Base-by-base conservation (phyloP, 2,329 filamentous ascomycete genomes). In the Dactylellina haptotyla region DNA sequence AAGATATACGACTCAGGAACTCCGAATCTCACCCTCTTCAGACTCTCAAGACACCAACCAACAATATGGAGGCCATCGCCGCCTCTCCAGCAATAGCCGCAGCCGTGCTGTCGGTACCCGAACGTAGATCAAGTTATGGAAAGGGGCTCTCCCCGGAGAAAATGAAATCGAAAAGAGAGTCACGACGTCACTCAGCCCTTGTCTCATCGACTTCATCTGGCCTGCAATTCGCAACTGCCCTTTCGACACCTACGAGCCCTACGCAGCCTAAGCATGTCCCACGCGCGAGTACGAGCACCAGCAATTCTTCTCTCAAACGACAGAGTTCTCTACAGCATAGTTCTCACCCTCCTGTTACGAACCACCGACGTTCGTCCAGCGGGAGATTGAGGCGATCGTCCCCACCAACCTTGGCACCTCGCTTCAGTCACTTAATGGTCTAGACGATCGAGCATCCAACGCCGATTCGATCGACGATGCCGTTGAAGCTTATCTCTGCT, bases 381-480 rank as follows among this genome's bases (percentile, higher is more conserved):
- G 67, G 66, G 12, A 69, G 53, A 53, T 41, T 75, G 39, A 70
- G 73, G 45, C 53, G 73, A 39, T 73, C 67, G 46, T 75, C 73
- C 18, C 73, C 73, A 1, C 73, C 73, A 5, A 73, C 73, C 10
- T 45, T 75, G 51, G 54, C 61, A 14, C 64, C 70, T 20, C 53
- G 5, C 46, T 54, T 8, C 79, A 82, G 50, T 78, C 82, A 70
- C 81, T 82, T 30, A 81, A 86, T 26, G 81, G 86, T 12, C 84
- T 86, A 0, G 90, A 92, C 72, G 91, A 93, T 77, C 86, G 92
- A 8, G 91, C 91, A 0, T 85, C 85, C 12, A 96, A 92, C 66
- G 86, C 89, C 5, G 93, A 97, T 81, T 96, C 93, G 0, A 87
- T 98, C 43, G 93, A 97, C 76, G 87, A 93, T 78, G 92, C 92